A percentile compares a stretch with the other conserved stretches of the same genome.
Conservation (phyloP, 202 grass and related monocot species). For the Carex arenaria region DNA sequence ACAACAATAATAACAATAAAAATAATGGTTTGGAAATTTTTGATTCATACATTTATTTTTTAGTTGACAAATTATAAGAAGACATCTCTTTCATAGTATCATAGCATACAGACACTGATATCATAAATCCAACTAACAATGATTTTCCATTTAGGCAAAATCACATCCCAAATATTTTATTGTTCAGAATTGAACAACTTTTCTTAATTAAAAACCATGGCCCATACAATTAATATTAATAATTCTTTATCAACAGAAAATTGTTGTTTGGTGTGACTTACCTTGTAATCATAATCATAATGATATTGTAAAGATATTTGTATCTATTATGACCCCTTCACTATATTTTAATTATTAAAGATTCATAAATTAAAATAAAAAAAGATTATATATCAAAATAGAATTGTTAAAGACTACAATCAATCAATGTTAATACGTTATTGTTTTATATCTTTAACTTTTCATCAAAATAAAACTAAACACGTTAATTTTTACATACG, state of each 20-base stretch:
- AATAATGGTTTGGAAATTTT: too few species aligned
- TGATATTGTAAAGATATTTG: neutral
- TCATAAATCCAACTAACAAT: neutral
- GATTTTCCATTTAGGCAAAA: neutral
- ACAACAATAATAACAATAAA: too few species aligned
- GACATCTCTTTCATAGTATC: neutral
- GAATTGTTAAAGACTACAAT: neutral
- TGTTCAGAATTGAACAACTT: neutral
- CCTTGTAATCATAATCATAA: neutral
- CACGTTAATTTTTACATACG: neutral
- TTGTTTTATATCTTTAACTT: neutral
- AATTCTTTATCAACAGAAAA: neutral
- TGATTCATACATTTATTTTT: neutral
- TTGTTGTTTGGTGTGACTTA: neutral
- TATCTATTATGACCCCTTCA: neutral
- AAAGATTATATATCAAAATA: too few species aligned
- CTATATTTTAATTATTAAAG: neutral
- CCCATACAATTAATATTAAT: neutral
- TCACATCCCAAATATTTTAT: neutral
- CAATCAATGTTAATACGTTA: neutral
- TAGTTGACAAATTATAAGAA: neutral
- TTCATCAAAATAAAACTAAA: neutral
- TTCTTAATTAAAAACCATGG: neutral
- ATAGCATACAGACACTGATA: neutral
- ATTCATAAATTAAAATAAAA: neutral